Base-by-base conservation (phyloP, 2,329 filamentous ascomycete genomes). In the Fusarium pininemorale region DNA sequence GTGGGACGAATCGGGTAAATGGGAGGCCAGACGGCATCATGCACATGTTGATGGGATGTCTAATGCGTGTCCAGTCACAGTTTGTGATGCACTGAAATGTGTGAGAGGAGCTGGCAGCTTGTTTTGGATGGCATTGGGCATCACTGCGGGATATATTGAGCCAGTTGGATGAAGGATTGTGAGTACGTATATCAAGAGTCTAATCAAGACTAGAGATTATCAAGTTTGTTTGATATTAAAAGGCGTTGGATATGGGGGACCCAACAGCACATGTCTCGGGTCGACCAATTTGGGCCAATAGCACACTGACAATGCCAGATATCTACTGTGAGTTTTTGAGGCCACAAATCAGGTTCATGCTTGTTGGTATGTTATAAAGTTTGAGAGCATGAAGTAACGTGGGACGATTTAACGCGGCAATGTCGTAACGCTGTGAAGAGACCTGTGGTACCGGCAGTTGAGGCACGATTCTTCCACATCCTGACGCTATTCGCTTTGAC, bases 1-100 rank as follows among this genome's bases (percentile, higher is more conserved):
- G 44, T 28, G 20, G 24, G 30, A 30, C 66, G 59, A 70, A 69
- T 69, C 48, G 65, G 65, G 28, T 26, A 53, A 32, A 42, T 47
- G 32, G 39, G 59, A 47, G 51, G 28, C 59, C 30, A 69, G 39
- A 26, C 39, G 20, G 44, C 41, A 24, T 53, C 39, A 69, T 64
- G 51, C 64, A 39, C 26, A 16, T 30, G 16, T 48, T 30, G 47
- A 54, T 32, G 24, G 35, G 54, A 26, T 26, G 42, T 57, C 38
- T 26, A 20, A 37, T 32, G 18, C 38, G 22, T 35, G n/a, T n/a
- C 44, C 26, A 38, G 37, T 39, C 22, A 39, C n/a, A 15, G 28
- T 35, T 41, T 32, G 11, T 44, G 32, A n/a, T 45, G 26, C 14
- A 20, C 28, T 35, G 32, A 38, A 41, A 28, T 30, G n/a, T 59